Base-by-base conservation (phyloP, 768 basidiomycete species). In the Tylopilus vinaceipallidus region DNA sequence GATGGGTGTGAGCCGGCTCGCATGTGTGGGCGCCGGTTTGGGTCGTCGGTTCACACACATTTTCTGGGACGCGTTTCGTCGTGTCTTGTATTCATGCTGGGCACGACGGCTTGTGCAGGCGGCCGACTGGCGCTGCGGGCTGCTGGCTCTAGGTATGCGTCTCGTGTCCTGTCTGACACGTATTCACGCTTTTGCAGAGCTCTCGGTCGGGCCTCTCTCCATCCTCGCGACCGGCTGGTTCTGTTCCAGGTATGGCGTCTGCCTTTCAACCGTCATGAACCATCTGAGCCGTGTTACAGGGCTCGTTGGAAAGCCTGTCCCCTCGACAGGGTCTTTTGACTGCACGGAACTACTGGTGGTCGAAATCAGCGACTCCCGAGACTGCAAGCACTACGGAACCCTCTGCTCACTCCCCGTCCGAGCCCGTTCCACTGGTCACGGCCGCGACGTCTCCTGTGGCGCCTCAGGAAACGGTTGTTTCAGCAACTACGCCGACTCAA, bases 271-370 rank as follows among this genome's bases (percentile, higher is more conserved):
- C 7, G 11, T 10, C 12, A 41, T 27, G 7, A n/a, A 14, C n/a
- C 20, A 22, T 42, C 47, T 57, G 37, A 59, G 22, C 23, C 58
- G 59, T 24, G 23, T 36, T 52, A 10, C 51, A 44, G 45, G 32
- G 45, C 8, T 33, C 45, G 20, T 23, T 33, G 26, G 33, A 26
- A 24, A 22, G 22, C 29, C 26, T 60, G n/a, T n/a, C 45, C 23
- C 42, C 49, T 36, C 36, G 23, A n/a, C 62, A 45, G 43, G 50
- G 54, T 22, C 23, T 52, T 35, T 51, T 47, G 14, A 55, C 55
- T 44, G 48, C 27, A 29, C 66, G 68, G 9, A 70, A 47, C 46
- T 70, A 55, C 49, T 68, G 66, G 68, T 68, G 68, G 66, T 62
- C 66, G 3, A 68, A 61, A 38, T 47, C 66, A 40, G 37, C 55